These are phyloP conservation scores for Graphiopsis chlorocephala DNA, from an alignment of 2,329 filamentous ascomycete genomes.

Conservation along the genomic window DNA sequence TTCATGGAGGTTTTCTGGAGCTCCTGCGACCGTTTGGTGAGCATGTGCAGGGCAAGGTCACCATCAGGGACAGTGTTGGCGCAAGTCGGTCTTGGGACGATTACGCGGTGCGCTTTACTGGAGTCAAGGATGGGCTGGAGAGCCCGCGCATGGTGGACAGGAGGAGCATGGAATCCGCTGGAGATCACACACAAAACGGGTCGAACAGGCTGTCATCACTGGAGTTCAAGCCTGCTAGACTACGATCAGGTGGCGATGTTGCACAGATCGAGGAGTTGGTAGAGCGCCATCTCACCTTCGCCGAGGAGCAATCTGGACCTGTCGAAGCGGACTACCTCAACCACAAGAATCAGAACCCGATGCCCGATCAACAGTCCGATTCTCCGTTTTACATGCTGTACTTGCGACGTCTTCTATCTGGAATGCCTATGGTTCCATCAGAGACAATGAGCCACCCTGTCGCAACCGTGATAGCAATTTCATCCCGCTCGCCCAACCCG, in stretches of 20 bases:
- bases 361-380: conserved; percentile 19
- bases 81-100: conserved; percentile 81
- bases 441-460: conserved; percentile 95
- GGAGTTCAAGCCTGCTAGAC: conserved; percentile 38
- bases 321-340: conserved; percentile 43
- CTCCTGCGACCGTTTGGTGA: conserved; percentile 90
- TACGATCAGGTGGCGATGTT: conserved; percentile 53
- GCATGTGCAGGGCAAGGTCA: conserved; percentile 79
- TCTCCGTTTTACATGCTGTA: conserved; percentile 78
- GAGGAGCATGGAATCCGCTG: conserved; percentile 37
- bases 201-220: conserved; percentile 28
- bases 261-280: conserved; percentile 76
- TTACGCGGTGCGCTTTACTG: conserved; percentile 82
- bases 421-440: conserved; percentile 73
- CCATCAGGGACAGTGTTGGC: conserved; percentile 85
- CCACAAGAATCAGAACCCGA: conserved; percentile 25
- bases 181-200: conserved; percentile 24
- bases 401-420: conserved; percentile 76
- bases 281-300: conserved; percentile 72
- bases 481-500: conserved; percentile 76
- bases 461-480: conserved; percentile 91
- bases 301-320: conserved; percentile 55
- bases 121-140: conserved; percentile 58
- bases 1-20: conserved; percentile 77
- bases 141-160: conserved; percentile 35